Evolutionary conservation across 257 asterid genomes (phyloP).

Genomic region (Fraxinus anomala): DNA sequence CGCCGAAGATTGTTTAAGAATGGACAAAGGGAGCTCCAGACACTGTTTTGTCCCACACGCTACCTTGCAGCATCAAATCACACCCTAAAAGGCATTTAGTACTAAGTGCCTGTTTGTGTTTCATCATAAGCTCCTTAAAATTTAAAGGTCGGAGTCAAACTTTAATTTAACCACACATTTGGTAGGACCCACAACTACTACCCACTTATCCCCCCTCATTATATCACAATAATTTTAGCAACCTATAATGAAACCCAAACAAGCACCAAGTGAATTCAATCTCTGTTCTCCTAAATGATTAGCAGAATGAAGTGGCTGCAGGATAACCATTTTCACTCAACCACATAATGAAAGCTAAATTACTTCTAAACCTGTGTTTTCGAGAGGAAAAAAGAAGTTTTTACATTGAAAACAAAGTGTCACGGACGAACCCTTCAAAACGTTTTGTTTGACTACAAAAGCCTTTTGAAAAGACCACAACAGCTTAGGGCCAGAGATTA

Average conservation of each 20-base stretch:
- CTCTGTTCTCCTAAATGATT: neutral
- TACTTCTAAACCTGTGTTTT: neutral
- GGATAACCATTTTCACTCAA: neutral
- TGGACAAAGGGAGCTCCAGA: neutral
- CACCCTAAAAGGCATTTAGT: neutral
- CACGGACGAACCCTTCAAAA: neutral
- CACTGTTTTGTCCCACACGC: constrained; percentile 1
- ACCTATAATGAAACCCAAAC: no score
- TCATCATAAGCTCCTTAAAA: no score
- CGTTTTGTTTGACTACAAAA: neutral
- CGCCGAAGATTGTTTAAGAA: neutral
- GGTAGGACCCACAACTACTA: no score
- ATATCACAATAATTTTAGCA: no score
- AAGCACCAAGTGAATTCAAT: neutral
- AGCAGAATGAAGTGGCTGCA: neutral
- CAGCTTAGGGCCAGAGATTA: neutral
- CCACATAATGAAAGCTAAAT: neutral
- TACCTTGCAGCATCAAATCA: neutral
- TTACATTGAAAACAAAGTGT: neutral
- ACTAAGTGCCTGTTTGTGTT: no score
- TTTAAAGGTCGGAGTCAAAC: no score
- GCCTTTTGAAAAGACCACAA: neutral
- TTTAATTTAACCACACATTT: no score
- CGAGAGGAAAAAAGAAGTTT: neutral
- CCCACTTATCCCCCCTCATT: no score